Percentiles rank a stretch among this genome's conserved stretches.
These are phyloP conservation scores for Blastocystis sp. DNA, from an alignment of 352 stramenopile species.

Conservation along the genomic window DNA sequence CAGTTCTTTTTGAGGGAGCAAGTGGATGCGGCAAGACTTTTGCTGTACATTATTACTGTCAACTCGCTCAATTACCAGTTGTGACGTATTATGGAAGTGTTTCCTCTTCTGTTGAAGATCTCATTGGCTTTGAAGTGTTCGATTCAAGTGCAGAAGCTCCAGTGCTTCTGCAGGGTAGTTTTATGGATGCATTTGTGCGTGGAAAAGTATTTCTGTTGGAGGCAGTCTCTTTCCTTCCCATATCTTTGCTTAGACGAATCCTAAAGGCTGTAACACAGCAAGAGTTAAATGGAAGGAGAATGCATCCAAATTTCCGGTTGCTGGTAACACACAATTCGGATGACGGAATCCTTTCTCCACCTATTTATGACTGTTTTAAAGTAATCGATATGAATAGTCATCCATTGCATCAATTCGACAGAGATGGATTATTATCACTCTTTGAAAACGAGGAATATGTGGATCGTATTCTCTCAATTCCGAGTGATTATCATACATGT, in stretches of 20 bases:
- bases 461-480: background rate
- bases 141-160: background rate
- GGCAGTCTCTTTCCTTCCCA: background rate
- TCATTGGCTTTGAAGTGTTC: background rate
- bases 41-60: constrained; percentile 8
- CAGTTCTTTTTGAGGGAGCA: background rate
- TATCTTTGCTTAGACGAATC: background rate
- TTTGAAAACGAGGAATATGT: background rate
- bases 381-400: background rate
- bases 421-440: background rate
- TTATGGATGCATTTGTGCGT: constrained; percentile 23
- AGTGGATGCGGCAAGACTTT: constrained; percentile 32
- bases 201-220: constrained; percentile 41
- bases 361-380: background rate
- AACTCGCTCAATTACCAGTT: background rate
- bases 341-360: background rate
- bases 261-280: background rate
- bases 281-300: background rate
- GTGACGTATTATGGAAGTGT: background rate
- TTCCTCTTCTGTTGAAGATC: background rate
- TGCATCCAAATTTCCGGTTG: constrained; percentile 48
- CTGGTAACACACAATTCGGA: constrained; percentile 39
- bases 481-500: background rate
- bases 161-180: background rate
- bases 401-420: background rate